These are phyloP conservation scores for Cercospora citrullina DNA, from an alignment of 2,329 filamentous ascomycete genomes.

Conservation along the genomic window DNA sequence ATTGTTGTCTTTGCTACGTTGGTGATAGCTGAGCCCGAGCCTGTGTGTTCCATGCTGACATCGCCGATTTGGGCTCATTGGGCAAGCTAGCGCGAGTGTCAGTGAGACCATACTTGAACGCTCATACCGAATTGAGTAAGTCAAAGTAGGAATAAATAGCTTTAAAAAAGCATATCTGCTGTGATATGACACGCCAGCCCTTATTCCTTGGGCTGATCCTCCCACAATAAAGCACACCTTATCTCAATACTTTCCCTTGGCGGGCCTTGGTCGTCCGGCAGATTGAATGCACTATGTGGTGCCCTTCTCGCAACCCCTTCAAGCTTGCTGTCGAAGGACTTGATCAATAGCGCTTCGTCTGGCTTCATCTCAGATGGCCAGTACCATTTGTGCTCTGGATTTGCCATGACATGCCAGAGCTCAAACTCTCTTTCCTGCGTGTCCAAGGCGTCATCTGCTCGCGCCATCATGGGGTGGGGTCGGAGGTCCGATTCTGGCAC, in stretches of 20 bases:
- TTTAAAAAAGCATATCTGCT: neutral
- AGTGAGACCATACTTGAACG: neutral
- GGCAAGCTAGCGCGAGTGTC: neutral
- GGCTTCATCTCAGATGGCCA: conserved; percentile 21
- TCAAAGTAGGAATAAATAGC: neutral
- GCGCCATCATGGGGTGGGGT: neutral
- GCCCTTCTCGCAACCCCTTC: conserved; percentile 19
- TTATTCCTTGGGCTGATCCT: conserved; percentile 11
- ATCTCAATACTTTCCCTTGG: conserved; percentile 25
- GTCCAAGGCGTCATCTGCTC: neutral
- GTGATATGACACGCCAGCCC: neutral
- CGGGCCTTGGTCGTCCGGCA: conserved; percentile 16
- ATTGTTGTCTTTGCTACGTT: neutral
- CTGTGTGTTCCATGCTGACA: neutral
- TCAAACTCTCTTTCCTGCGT: neutral
- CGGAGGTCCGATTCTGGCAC: conserved; percentile 16
- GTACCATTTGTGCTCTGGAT: conserved; percentile 23
- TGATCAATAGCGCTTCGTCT: conserved; percentile 24
- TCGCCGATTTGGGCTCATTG: neutral
- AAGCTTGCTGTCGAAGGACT: conserved; percentile 21
- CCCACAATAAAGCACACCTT: conserved; percentile 24
- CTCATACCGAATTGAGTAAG: neutral
- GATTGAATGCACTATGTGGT: conserved; percentile 17
- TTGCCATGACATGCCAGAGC: conserved; percentile 12
- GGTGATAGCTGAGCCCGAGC: neutral